Evolutionary conservation across 108 stramenopile species (phyloP).

Genomic region (Phaeodactylum tricornutum): DNA sequence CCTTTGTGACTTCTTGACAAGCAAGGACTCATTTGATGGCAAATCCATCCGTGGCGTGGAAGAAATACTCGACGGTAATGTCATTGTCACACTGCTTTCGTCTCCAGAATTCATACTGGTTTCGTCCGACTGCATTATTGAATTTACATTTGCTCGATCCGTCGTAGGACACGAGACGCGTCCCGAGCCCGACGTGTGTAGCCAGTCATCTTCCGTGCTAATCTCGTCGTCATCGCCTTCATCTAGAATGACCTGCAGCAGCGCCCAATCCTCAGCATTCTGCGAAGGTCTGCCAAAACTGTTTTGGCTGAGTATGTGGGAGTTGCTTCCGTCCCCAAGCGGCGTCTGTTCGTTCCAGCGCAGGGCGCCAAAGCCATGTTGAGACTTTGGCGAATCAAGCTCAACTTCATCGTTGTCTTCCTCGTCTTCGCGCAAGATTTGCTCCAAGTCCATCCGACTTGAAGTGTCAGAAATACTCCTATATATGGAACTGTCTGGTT

Average conservation of each 20-base stretch:
- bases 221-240: conserved; percentile 58
- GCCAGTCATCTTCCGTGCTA: conserved; percentile 4
- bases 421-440: conserved; percentile 62
- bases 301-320: too few species aligned
- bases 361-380: not conserved
- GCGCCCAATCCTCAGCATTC: conserved; percentile 38
- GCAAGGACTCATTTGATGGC: too few species aligned
- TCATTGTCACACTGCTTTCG: too few species aligned
- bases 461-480: not conserved
- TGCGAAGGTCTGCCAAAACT: conserved; percentile 4
- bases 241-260: conserved; percentile 54
- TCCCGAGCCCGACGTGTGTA: not conserved
- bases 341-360: not conserved
- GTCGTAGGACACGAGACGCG: not conserved
- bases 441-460: conserved; percentile 51
- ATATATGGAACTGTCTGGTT: not conserved
- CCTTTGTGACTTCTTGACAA: not conserved
- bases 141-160: conserved; percentile 3
- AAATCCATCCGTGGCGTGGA: too few species aligned
- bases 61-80: too few species aligned
- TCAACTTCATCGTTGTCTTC: conserved; percentile 46
- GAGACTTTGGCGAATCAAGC: conserved; percentile 4
- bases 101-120: too few species aligned
- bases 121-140: not conserved
- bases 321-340: not conserved